Evolutionary conservation across 2,329 filamentous ascomycete genomes (phyloP).

Genomic region (Stemphylium beticola): DNA sequence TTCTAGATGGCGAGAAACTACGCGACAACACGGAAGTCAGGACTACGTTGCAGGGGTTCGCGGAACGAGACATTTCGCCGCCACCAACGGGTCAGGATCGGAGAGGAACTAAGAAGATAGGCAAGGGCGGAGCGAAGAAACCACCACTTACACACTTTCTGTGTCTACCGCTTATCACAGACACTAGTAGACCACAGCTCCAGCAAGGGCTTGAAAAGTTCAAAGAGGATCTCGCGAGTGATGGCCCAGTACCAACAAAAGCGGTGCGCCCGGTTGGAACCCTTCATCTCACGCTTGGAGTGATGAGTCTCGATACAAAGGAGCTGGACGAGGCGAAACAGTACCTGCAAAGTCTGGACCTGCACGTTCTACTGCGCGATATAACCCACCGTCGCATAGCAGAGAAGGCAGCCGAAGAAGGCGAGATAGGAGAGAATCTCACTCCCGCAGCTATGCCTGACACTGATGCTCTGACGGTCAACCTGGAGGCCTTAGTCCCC

Average conservation of each 20-base stretch:
- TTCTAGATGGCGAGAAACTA: constrained; percentile 43
- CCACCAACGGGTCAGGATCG: constrained; percentile 12
- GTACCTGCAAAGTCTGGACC: constrained; percentile 53
- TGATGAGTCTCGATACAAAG: constrained; percentile 73
- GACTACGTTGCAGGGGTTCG: constrained; percentile 29
- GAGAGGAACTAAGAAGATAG: constrained; percentile 18
- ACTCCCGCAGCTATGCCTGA: constrained; percentile 34
- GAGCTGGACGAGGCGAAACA: constrained; percentile 54
- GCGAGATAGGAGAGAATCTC: constrained; percentile 39
- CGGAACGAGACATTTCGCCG: constrained; percentile 18
- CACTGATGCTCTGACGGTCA: constrained; percentile 45
- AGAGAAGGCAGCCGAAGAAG: constrained; percentile 19
- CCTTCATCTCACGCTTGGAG: constrained; percentile 84
- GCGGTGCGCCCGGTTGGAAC: constrained; percentile 80
- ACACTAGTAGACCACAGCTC: constrained; percentile 67
- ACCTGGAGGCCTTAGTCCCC: constrained; percentile 59
- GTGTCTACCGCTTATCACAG: constrained; percentile 73
- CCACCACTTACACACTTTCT: constrained; percentile 74
- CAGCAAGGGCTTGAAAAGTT: constrained; percentile 68
- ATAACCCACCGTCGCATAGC: constrained; percentile 22
- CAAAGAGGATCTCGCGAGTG: constrained; percentile 54
- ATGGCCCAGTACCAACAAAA: constrained; percentile 61
- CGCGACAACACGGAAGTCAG: constrained; percentile 34
- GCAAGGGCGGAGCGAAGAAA: constrained; percentile 40
- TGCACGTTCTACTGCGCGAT: constrained; percentile 37